Evolutionary conservation across 257 asterid genomes (phyloP), one percentile per base, ranked within the genome.

Genomic region (Plantago elongata): DNA sequence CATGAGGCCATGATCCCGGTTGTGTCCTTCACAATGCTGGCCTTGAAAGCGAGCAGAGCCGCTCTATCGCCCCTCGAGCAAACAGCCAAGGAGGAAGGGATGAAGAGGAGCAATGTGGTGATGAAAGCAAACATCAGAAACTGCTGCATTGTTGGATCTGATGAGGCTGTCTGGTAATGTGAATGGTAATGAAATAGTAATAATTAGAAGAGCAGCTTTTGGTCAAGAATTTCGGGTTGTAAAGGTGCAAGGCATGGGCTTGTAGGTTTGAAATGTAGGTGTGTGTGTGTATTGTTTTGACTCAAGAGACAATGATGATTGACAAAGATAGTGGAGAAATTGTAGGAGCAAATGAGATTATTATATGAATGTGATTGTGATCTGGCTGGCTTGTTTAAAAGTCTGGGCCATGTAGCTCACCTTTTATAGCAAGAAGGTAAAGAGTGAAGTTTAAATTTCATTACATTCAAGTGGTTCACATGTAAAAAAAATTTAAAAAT

Each of bases 31-130:
- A 52, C 43, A 61, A 92, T 81, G 29, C 67, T 18, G 64, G 86
- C 87, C 65, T 92, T 92, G 73, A 92, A 89, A 3, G 82, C 88
- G 45, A 86, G 72, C 56, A 92, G 96, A 18, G 99, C 96, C 38
- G 71, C 83, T 47, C 89, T 78, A 68, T 92, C 99, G 40, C 64
- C 59, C 11, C 55, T 61, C 18, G 86, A 75, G 46, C 97, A 92
- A 69, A 52, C 64, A 54, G 75, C 16, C 9, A 74, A 61, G 38
- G 63, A 60, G 61, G 48, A 60, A 49, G 62, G 61, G 40, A 34
- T 34, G 40, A 34, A 34, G 0, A 50, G 48, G 63, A 71, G 58
- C 45, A 71, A 74, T 17, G 60, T 22, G 14, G 29, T 30, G 64
- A 80, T 44, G 37, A 80, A 60, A 78, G 65, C 84, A 86, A 84